Base-by-base conservation (phyloP, 108 stramenopile species). In the Conticribra weissflogii region DNA sequence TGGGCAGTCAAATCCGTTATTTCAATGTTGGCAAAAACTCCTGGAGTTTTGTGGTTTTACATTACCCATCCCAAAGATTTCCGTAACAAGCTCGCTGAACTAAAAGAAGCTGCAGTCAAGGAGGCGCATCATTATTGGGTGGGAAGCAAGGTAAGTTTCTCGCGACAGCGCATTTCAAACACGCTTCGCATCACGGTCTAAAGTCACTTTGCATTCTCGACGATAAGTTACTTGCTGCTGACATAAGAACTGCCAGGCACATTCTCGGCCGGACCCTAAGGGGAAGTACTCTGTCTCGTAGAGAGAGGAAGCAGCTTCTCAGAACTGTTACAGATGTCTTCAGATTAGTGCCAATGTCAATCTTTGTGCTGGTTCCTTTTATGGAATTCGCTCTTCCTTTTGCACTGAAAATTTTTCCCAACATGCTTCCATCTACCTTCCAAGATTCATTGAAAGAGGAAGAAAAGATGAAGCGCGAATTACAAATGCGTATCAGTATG, bases 391-490 rank as follows among this genome's bases (percentile, higher is more conserved):
- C 97, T 15, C 79, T 99, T 25, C 99, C 99, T 4, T 87, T 99
- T 81, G 98, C 97, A 19, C 81, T 99, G 27, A 89, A 93, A 47
- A 62, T 98, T 23, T 99, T 98, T 75, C 99, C 99, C 23, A 98
- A 98, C 83, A 97, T 99, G 97, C 87, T 99, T 16, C 99, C 99
- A 22, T 94, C 93, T 22, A 98, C 97, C n/a, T 99, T 98, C 69
- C 96, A 99, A 83, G 96, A 96, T 84, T 86, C 84, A 25, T 66
- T 97, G 55, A 97, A 97, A 85, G 86, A 92, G 31, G 99, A 98
- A 78, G 99, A 98, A 76, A 96, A 88, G 51, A 90, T 97, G 96
- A 98, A 98, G 73, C 81, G 94, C 48, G 94, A 97, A 78, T 77
- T 99, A 12, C 82, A 98, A 72, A 85, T 90, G 54, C 82, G 98